These are phyloP conservation scores for Lipomyces chichibuensis DNA, from an alignment of 805 yeast species.

Conservation along the genomic window DNA sequence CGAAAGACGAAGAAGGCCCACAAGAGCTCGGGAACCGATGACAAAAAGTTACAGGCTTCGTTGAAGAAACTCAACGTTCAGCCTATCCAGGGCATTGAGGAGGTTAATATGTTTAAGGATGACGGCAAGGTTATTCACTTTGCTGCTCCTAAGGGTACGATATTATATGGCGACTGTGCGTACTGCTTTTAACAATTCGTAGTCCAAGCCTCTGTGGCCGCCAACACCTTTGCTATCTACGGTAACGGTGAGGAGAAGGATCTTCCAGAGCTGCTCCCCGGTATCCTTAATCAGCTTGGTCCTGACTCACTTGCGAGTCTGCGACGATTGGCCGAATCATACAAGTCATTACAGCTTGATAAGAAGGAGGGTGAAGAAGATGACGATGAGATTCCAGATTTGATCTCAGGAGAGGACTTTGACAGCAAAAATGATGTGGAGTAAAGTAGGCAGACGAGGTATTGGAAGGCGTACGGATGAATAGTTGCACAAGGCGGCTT, in stretches of 20 bases:
- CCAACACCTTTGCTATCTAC: conserved; percentile 91
- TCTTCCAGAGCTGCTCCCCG: conserved; percentile 89
- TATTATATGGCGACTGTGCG: not conserved
- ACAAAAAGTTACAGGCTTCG: conserved; percentile 85
- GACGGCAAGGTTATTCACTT: conserved; percentile 96
- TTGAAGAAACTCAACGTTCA: conserved; percentile 87
- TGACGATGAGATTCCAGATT: conserved; percentile 62
- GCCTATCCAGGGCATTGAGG: conserved; percentile 86
- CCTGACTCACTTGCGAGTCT: conserved; percentile 90
- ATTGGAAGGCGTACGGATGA: not conserved
- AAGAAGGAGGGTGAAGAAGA: conserved; percentile 50
- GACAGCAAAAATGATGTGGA: conserved; percentile 32
- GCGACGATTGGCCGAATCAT: conserved; percentile 85
- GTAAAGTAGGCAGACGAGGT: not conserved
- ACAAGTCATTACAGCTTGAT: conserved; percentile 57
- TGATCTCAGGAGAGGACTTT: conserved; percentile 51
- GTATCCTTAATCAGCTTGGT: conserved; percentile 93
- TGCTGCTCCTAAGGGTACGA: conserved; percentile 74
- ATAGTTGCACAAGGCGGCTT: not conserved
- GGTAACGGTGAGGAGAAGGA: conserved; percentile 94
- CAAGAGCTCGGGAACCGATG: conserved; percentile 71
- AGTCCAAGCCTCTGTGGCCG: conserved; percentile 87
- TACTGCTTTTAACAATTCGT: not conserved
- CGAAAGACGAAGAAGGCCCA: conserved; percentile 81
- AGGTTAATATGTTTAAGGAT: conserved; percentile 96